These are phyloP conservation scores for Entomortierella chlamydospora DNA, from an alignment of 192 early-diverging fungal genomes.

Conservation along the genomic window DNA sequence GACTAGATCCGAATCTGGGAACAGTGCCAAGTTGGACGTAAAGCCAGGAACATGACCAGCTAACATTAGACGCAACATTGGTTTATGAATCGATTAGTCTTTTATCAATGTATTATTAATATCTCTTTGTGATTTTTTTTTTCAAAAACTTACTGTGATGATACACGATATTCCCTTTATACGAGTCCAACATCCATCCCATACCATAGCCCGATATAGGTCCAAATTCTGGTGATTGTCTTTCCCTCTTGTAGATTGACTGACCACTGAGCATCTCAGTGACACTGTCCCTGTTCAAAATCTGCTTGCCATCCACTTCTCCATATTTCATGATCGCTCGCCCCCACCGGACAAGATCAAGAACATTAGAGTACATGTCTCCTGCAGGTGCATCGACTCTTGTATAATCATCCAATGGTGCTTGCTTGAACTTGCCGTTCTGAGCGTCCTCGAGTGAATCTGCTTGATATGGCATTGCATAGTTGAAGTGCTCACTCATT, in stretches of 20 bases:
- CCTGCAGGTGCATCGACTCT: constrained; percentile 6
- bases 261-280: not conserved
- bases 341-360: not conserved
- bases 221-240: not conserved
- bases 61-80: constrained; percentile 2
- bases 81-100: not conserved
- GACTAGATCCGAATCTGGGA: constrained; percentile 31
- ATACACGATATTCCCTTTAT: constrained; percentile 1
- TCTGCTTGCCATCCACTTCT: not conserved
- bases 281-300: not conserved
- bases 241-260: not conserved
- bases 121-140: not conserved
- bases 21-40: constrained; percentile 17
- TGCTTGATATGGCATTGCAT: constrained; percentile 17
- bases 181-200: constrained; percentile 12
- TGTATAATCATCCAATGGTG: not conserved
- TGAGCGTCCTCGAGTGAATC: constrained; percentile 23
- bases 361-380: constrained; percentile 5
- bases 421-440: constrained; percentile 5
- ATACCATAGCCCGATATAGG: not conserved
- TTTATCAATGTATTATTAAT: not conserved
- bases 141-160: constrained; percentile 7
- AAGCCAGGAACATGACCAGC: constrained; percentile 19
- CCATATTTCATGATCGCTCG: not conserved
- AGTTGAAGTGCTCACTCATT: constrained; percentile 23